These are phyloP conservation scores for Rubroboletus satanas DNA, from an alignment of 768 basidiomycete genomes.

Conservation along the genomic window DNA sequence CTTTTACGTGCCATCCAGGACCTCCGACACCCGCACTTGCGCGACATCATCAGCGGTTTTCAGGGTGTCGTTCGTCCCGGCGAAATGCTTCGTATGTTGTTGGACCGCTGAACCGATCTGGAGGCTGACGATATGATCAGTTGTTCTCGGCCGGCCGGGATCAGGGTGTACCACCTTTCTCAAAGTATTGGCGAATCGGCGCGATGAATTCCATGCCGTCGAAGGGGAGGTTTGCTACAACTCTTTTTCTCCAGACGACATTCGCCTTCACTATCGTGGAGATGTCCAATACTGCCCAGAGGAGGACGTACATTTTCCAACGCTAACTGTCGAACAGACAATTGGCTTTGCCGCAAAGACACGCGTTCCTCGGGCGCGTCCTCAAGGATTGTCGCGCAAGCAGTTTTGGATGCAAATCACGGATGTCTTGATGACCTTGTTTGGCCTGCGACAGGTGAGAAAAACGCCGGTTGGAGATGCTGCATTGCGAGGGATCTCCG, in stretches of 20 bases:
- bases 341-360: slow-evolving; percentile 65
- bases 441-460: slow-evolving; percentile 71
- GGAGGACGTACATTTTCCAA: slow-evolving; percentile 84
- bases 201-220: slow-evolving; percentile 61
- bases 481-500: slow-evolving; percentile 66
- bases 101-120: not conserved
- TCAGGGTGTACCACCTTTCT: slow-evolving; percentile 84
- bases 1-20: slow-evolving; percentile 42
- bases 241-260: slow-evolving; percentile 62
- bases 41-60: slow-evolving; percentile 51
- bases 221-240: slow-evolving; percentile 74
- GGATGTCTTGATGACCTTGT: slow-evolving; percentile 61
- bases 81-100: slow-evolving; percentile 63
- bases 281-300: slow-evolving; percentile 80
- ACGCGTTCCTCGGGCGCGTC: slow-evolving; percentile 58
- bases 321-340: slow-evolving; percentile 75
- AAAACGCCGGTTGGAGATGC: slow-evolving; percentile 81
- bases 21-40: slow-evolving; percentile 55
- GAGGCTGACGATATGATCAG: slow-evolving; percentile 33
- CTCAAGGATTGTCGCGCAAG: slow-evolving; percentile 39
- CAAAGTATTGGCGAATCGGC: slow-evolving; percentile 75
- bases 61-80: slow-evolving; percentile 57
- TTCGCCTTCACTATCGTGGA: slow-evolving; percentile 65
- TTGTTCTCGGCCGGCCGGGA: slow-evolving; percentile 83
- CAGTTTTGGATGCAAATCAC: slow-evolving; percentile 16